Evolutionary conservation across 1,139 yeast species (phyloP).

Genomic region (Scheffersomyces segobiensis): DNA sequence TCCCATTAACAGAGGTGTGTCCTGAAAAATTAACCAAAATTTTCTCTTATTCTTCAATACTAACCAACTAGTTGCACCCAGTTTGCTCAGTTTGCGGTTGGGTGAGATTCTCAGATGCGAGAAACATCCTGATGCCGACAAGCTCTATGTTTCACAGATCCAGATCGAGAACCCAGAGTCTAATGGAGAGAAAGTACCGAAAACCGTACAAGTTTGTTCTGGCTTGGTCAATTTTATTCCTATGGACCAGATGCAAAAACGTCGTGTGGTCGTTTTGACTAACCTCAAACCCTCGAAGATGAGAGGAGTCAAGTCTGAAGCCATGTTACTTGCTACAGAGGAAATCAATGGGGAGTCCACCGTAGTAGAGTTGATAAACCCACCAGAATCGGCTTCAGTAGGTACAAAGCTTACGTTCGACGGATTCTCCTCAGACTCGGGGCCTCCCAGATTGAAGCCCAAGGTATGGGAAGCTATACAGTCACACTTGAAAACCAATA

Average conservation of each 20-base stretch:
- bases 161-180: constrained; percentile 16
- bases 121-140: constrained; percentile 54
- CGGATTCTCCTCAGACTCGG: constrained; percentile 13
- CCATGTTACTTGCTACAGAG: constrained; percentile 59
- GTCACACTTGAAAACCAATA: constrained; percentile 28
- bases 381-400: constrained; percentile 20
- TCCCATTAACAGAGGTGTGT: not conserved
- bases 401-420: constrained; percentile 35
- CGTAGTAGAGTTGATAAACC: constrained; percentile 24
- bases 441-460: constrained; percentile 30
- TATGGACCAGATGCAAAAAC: constrained; percentile 78
- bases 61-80: constrained; percentile 18
- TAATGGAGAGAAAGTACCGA: constrained; percentile 4
- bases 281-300: constrained; percentile 88
- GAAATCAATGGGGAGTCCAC: constrained; percentile 1
- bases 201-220: constrained; percentile 51
- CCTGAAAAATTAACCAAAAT: not conserved
- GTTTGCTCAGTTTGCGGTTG: constrained; percentile 34
- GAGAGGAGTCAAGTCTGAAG: constrained; percentile 78
- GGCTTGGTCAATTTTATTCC: constrained; percentile 70
- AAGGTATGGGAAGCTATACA: constrained; percentile 37
- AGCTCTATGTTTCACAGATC: constrained; percentile 53
- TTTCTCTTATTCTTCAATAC: not conserved
- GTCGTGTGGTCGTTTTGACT: constrained; percentile 80
- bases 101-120: constrained; percentile 46